A percentile compares a stretch with the other conserved stretches of the same genome.
phyloP scores from a whole-genome alignment of 2,329 filamentous ascomycete species.

The Aulographum hederae region DNA sequence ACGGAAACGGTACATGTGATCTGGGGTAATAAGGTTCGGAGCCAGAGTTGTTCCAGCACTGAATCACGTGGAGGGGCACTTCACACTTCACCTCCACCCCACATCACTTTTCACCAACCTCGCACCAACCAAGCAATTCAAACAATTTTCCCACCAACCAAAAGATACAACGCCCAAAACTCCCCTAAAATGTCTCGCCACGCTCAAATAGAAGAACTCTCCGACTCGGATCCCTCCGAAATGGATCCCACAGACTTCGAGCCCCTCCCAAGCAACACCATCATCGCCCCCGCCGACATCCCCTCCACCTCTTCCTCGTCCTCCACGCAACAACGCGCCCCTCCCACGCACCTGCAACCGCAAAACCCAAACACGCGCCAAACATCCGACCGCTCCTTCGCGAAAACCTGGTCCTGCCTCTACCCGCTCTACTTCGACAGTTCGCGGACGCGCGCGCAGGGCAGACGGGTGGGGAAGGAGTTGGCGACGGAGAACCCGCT shows the following conservation, averaged over 20 bases:
- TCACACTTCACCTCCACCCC: too few relatives aligned
- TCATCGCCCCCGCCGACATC: constrained; percentile 8
- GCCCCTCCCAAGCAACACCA: constrained; percentile 27
- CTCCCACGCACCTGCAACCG: constrained; percentile 13
- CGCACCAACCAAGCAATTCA: too few relatives aligned
- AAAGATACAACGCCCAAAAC: too few relatives aligned
- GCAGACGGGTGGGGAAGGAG: constrained; percentile 55
- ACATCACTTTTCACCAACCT: too few relatives aligned
- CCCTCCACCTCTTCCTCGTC: constrained; percentile 17
- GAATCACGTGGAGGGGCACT: too few relatives aligned
- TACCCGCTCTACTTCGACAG: constrained; percentile 95
- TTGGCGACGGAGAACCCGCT: constrained; percentile 72
- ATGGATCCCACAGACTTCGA: constrained; percentile 73
- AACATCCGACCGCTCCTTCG: constrained; percentile 29
- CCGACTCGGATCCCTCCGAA: constrained; percentile 50
- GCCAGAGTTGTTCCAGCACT: too few relatives aligned
- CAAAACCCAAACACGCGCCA: constrained; percentile 11
- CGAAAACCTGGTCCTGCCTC: constrained; percentile 69
- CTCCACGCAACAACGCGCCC: constrained; percentile 8
- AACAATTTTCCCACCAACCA: too few relatives aligned
- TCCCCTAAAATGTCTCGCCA: constrained; percentile 48
- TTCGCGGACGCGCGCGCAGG: constrained; percentile 53
- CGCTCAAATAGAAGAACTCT: constrained; percentile 82
- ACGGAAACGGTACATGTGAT: too few relatives aligned
- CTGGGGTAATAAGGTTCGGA: too few relatives aligned